Conservation (phyloP, 1,139 yeast genomes). For the Pichia sp. region DNA sequence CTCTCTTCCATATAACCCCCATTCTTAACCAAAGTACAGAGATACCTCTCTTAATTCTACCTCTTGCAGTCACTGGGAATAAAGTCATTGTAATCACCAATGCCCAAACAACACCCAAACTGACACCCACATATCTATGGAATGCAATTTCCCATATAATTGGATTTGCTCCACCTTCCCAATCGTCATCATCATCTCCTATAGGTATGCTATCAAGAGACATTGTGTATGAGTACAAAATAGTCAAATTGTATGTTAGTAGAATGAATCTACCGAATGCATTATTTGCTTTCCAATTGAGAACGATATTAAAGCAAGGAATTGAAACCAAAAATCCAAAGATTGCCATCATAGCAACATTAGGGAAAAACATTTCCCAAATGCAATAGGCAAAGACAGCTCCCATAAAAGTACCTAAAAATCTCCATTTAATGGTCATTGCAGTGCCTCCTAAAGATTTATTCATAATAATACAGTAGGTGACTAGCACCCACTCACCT, state of each 20-base stretch:
- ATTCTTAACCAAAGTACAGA: slow-evolving; percentile 69
- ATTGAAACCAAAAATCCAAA: slow-evolving; percentile 55
- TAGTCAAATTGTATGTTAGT: slow-evolving; percentile 72
- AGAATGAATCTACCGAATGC: slow-evolving; percentile 68
- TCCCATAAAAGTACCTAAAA: slow-evolving; percentile 71
- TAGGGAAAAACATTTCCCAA: slow-evolving; percentile 56
- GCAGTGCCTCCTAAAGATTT: slow-evolving; percentile 84
- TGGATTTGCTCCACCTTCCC: slow-evolving; percentile 67
- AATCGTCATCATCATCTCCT: slow-evolving; percentile 39
- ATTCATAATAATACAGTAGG: slow-evolving; percentile 79
- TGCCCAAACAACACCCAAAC: slow-evolving; percentile 74
- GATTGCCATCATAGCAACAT: slow-evolving; percentile 45
- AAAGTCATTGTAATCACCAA: slow-evolving; percentile 54
- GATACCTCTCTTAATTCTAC: slow-evolving; percentile 56
- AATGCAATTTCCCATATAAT: slow-evolving; percentile 70
- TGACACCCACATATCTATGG: slow-evolving; percentile 68
- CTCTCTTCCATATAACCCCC: slow-evolving; percentile 78
- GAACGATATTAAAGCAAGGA: slow-evolving; percentile 61
- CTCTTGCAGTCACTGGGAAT: slow-evolving; percentile 71
- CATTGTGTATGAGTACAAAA: slow-evolving; percentile 68
- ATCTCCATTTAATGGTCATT: slow-evolving; percentile 69
- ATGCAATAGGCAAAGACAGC: slow-evolving; percentile 51
- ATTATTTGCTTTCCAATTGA: slow-evolving; percentile 57
- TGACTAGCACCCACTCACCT: slow-evolving; percentile 79
- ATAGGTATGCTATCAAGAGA: slow-evolving; percentile 41